Evolutionary conservation across 2,329 filamentous ascomycete species (phyloP), one percentile per base, ranked within the genome.

Genomic region (Coniochaeta sp.): DNA sequence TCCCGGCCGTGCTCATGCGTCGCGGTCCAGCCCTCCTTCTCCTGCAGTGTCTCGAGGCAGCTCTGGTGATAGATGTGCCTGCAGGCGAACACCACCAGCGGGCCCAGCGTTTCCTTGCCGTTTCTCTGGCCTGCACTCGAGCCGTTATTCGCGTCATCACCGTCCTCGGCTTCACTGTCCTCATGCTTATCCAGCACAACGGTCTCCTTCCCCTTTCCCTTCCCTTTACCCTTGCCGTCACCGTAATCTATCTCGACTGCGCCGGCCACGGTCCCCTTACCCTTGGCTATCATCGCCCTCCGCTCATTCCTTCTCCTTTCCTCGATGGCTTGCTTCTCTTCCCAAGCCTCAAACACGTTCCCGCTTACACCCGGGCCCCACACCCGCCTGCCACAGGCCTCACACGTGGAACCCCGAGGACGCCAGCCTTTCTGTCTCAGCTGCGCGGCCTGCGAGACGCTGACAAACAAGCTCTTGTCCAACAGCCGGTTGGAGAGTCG

Each of bases 351-450:
- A 79, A 91, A 96, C 1, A 96, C 82, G 40, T 86, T 82, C 0
- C 85, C 82, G 0, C 90, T 89, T 0, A 91, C 88, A 0, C 92
- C 93, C 0, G 93, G 91, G 0, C 95, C 96, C 93, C 95, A 99
- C 1, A 92, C 83, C 7, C 93, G 81, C 55, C 84, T 84, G 55
- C 88, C 87, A 67, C 96, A 99, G 1, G 87, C 87, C 73, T 97
- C 93, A 70, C 96, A 99, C 0, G 88, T 88, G 59, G 93, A 93
- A 0, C 91, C 89, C 34, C 89, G 81, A 0, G 95, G 92, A 56
- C 93, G 82, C 95, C 95, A 99, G 1, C 95, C 96, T 28, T 87
- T 85, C 72, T 93, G 89, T 2, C 95, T 82, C 6, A 95, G 81
- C 59, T 83, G 80, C 8, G 89, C 85, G 5, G 91, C 88, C 65